Evolutionary conservation across 768 basidiomycete genomes (phyloP).

Genomic region (Lactarius psammicola): DNA sequence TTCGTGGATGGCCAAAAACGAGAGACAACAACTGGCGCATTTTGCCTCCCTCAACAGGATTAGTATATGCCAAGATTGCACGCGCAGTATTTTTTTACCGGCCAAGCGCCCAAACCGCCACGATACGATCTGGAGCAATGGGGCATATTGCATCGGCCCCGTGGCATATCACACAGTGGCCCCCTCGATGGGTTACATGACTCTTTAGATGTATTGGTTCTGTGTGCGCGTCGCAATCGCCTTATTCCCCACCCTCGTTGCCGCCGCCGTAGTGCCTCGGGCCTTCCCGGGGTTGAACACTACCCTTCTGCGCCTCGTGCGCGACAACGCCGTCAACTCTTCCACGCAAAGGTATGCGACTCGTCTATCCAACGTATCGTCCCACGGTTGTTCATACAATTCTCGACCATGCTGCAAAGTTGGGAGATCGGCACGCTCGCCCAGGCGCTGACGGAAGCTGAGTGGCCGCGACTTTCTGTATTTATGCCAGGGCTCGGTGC

Average conservation of each 20-base stretch:
- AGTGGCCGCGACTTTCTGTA: conserved; percentile 50
- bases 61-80: not conserved
- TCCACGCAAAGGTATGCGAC: conserved; percentile 24
- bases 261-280: not conserved
- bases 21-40: not conserved
- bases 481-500: conserved; percentile 44
- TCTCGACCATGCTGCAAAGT: conserved; percentile 34
- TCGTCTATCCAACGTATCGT: not conserved
- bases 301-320: conserved; percentile 25
- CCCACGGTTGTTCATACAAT: not conserved
- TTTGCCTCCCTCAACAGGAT: not conserved
- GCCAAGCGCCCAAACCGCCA: not conserved
- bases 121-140: not conserved
- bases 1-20: not conserved
- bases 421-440: conserved; percentile 62
- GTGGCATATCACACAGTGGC: not conserved
- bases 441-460: conserved; percentile 55
- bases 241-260: not conserved
- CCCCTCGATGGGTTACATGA: not conserved
- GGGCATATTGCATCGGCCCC: not conserved
- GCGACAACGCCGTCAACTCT: conserved; percentile 32
- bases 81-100: not conserved
- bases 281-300: not conserved
- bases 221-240: not conserved
- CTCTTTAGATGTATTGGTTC: conserved; percentile 10